These are phyloP conservation scores for Cyberlindnera petersonii DNA, from an alignment of 805 yeast species.

Conservation along the genomic window DNA sequence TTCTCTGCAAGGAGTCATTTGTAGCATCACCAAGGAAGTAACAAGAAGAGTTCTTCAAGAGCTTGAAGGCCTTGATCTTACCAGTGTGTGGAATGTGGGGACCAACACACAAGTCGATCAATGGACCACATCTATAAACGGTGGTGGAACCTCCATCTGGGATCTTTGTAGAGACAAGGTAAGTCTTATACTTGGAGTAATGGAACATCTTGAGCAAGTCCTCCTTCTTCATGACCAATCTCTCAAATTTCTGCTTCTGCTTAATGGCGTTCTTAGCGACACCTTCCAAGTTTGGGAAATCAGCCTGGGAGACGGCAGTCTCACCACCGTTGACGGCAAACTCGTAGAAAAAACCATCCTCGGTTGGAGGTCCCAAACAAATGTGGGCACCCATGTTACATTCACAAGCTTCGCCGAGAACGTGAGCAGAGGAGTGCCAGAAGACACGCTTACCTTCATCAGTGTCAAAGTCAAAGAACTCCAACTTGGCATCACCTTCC, in stretches of 20 bases:
- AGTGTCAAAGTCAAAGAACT: constrained; percentile 84
- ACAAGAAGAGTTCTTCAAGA: constrained; percentile 92
- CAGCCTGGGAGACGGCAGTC: constrained; percentile 71
- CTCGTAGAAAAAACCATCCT: constrained; percentile 96
- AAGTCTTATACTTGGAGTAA: constrained; percentile 93
- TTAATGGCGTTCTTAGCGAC: constrained; percentile 87
- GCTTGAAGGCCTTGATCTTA: constrained; percentile 88
- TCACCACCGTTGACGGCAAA: constrained; percentile 81
- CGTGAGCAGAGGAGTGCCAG: constrained; percentile 99
- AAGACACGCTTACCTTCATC: constrained; percentile 95
- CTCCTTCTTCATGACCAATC: constrained; percentile 89
- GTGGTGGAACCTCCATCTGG: constrained; percentile 97
- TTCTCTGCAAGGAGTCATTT: constrained; percentile 94
- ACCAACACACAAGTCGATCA: constrained; percentile 95
- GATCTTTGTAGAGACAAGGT: constrained; percentile 78
- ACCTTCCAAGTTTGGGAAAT: constrained; percentile 78
- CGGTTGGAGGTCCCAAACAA: constrained; percentile 94
- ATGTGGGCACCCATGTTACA: constrained; percentile 93
- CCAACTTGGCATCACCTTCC: constrained; percentile 65
- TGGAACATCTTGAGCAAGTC: constrained; percentile 87
- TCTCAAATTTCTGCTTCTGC: constrained; percentile 92
- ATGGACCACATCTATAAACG: constrained; percentile 95
- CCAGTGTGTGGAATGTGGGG: constrained; percentile 99
- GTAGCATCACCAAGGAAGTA: constrained; percentile 90
- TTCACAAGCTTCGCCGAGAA: constrained; percentile 96